Evolutionary conservation across 305 asterid genomes (phyloP).

Genomic region (Fraxinus velutina): DNA sequence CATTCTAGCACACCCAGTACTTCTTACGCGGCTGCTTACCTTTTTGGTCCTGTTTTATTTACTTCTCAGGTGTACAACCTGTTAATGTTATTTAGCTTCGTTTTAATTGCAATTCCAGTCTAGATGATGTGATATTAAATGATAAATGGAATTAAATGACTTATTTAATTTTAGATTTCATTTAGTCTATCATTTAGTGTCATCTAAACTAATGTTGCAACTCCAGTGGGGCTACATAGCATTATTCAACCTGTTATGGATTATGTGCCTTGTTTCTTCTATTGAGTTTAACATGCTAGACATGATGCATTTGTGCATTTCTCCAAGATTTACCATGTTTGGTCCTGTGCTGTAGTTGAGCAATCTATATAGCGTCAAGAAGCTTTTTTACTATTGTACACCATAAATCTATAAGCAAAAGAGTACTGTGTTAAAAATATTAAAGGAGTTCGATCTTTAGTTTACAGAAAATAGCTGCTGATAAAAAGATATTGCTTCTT

Average conservation of each 20-base stretch:
- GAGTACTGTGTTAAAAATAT: neutral
- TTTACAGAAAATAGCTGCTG: neutral
- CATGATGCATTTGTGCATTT: neutral
- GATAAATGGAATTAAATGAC: too few relatives aligned
- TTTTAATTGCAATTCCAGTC: neutral
- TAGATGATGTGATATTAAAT: neutral
- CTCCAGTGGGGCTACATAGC: neutral
- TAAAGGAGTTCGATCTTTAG: neutral
- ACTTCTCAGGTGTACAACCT: neutral
- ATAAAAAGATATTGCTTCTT: neutral
- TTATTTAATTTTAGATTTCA: too few relatives aligned
- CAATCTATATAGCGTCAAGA: neutral
- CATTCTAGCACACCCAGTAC: neutral
- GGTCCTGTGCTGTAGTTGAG: neutral
- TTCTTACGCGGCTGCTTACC: neutral
- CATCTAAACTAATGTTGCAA: neutral
- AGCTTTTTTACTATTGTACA: neutral
- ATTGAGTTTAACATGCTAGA: neutral
- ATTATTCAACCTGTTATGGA: neutral
- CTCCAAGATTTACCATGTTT: neutral
- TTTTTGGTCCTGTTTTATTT: neutral
- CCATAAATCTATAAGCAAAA: neutral
- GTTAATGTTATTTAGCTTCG: neutral
- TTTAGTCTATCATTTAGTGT: neutral
- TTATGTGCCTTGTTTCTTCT: neutral